Percentiles rank a stretch among this genome's conserved stretches.
Evolutionary conservation across 148 eudicot genomes (phyloP).

Genomic region (Camellia japonica): DNA sequence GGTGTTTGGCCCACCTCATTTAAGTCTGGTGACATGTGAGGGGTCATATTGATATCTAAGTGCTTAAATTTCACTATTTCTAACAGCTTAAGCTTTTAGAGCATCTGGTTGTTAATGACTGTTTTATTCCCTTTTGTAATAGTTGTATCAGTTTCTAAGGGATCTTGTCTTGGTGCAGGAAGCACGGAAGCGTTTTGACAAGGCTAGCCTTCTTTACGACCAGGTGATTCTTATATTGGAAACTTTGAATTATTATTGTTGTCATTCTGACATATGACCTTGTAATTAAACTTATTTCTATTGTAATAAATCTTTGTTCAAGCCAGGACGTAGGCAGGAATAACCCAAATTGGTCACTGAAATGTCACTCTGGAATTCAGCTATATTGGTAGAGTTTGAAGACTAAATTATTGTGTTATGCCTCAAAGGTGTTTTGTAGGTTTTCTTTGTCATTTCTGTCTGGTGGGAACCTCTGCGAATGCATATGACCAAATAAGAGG

Average conservation of each 20-base stretch:
- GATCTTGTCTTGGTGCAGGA: constrained; percentile 57
- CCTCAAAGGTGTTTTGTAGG: background rate
- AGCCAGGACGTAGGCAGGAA: background rate
- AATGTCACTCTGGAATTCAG: background rate
- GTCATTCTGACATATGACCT: background rate
- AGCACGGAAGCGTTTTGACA: constrained; percentile 95
- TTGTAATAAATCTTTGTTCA: background rate
- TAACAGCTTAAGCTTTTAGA: background rate
- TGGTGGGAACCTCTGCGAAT: background rate
- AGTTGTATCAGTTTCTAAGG: constrained; percentile 17
- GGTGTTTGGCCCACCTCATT: background rate
- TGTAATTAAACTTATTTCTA: background rate
- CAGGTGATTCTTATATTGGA: constrained; percentile 56
- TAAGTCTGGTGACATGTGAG: background rate
- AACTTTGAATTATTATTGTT: background rate
- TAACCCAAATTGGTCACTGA: background rate
- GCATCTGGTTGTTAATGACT: background rate
- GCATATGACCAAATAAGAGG: background rate
- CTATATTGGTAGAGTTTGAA: background rate
- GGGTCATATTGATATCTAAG: background rate
- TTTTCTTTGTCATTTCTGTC: background rate
- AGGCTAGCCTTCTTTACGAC: constrained; percentile 88
- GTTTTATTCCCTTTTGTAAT: background rate
- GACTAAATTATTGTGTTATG: background rate
- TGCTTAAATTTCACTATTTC: background rate